phyloP scores from a whole-genome alignment of 2,329 filamentous ascomycete genomes.

The Calonectria pauciramosa region DNA sequence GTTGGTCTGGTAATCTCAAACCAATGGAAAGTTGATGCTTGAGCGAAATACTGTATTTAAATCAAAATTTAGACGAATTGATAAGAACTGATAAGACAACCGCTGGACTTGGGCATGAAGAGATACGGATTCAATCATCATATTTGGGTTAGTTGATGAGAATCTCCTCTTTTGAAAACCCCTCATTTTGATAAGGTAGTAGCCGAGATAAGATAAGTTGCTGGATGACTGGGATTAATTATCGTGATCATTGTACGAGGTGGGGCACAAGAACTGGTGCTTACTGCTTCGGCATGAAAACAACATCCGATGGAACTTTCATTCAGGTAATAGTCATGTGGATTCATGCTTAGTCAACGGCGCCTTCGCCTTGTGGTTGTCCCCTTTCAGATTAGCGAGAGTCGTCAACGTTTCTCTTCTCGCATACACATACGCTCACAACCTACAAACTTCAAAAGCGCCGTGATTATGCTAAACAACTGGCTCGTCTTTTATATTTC shows the following conservation, averaged over 20 bases:
- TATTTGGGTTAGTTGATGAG: background rate
- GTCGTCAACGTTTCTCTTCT: too few relatives aligned
- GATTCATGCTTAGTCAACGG: background rate
- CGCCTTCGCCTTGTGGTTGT: too few relatives aligned
- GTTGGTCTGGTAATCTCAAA: too few relatives aligned
- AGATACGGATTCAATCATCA: background rate
- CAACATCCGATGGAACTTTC: background rate
- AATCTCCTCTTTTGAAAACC: background rate
- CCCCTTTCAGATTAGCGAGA: too few relatives aligned
- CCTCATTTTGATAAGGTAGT: background rate
- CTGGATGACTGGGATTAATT: background rate
- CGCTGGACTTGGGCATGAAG: background rate
- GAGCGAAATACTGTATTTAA: background rate
- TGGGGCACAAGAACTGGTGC: background rate
- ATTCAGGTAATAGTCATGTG: background rate
- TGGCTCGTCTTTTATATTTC: too few relatives aligned
- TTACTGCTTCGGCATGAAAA: background rate
- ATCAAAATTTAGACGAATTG: background rate
- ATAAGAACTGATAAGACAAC: background rate
- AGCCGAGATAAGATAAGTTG: background rate
- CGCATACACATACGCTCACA: too few relatives aligned
- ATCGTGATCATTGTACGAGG: background rate
- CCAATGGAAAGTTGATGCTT: too few relatives aligned
- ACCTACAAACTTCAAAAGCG: too few relatives aligned
- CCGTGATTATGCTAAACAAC: too few relatives aligned